A percentile compares a stretch with the other conserved stretches of the same genome.
These are phyloP conservation scores for Paulownia fortunei DNA, from an alignment of 257 asterid species.

Conservation along the genomic window DNA sequence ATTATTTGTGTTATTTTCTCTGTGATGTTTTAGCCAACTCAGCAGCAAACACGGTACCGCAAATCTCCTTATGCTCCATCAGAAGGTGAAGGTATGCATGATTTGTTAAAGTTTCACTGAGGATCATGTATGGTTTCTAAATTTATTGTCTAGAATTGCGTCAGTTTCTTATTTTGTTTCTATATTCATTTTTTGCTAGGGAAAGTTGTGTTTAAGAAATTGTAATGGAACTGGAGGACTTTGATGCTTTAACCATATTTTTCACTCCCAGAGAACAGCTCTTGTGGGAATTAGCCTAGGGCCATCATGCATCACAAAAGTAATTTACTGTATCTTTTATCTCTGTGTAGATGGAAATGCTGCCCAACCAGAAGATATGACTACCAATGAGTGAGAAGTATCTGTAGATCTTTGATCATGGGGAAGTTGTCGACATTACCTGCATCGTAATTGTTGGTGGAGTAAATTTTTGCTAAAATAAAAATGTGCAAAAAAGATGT, in stretches of 20 bases:
- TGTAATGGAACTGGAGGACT: background rate
- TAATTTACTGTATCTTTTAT: slow-evolving; percentile 9
- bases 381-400: slow-evolving; percentile 60
- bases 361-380: slow-evolving; percentile 56
- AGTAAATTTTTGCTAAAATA: slow-evolving; percentile 42
- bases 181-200: background rate
- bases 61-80: slow-evolving; percentile 91
- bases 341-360: slow-evolving; percentile 59
- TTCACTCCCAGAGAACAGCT: background rate
- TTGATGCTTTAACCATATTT: background rate
- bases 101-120: background rate
- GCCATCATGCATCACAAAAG: background rate
- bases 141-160: background rate
- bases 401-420: slow-evolving; percentile 30
- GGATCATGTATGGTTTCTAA: background rate
- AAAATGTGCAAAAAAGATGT: slow-evolving; percentile 26
- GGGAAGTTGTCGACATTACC: slow-evolving; percentile 34
- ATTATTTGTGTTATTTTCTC: slow-evolving; percentile 31
- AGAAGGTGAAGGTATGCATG: slow-evolving; percentile 81
- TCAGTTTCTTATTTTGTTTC: background rate
- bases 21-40: slow-evolving; percentile 73
- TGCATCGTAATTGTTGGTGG: slow-evolving; percentile 33
- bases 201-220: background rate
- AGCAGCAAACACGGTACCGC: slow-evolving; percentile 95
- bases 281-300: background rate